Base-by-base conservation (phyloP, 768 basidiomycete species). In the Tylopilus sp. region DNA sequence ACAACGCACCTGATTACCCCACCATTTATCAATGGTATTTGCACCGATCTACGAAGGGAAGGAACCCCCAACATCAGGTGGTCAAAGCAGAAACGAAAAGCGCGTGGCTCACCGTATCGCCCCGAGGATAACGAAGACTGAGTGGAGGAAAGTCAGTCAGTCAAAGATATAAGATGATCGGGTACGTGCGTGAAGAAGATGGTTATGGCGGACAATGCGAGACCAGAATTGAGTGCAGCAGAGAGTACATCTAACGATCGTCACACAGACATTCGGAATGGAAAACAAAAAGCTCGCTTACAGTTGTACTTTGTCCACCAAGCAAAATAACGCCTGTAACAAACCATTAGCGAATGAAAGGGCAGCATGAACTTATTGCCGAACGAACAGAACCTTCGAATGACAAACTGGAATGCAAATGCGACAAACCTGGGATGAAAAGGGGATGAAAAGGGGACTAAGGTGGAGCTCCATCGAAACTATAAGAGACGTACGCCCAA, bases 301-400 rank as follows among this genome's bases (percentile, higher is more conserved):
- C 86, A 88, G 56, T 88, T 88, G 68, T 87, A 87, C 66, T 88
- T 88, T 18, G 85, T 79, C 86, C 85, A 88, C 71, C 81, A 87
- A 5, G 78, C 69, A 62, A 88, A 88, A 61, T 83, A 73, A 54
- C 78, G 77, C 41, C 69, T 70, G 35, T 6, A 28, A 28, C 28
- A 28, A 28, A 28, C 31, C 12, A 31, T 13, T 12, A 13, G 9
- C 3, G 6, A 31, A 31, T 2, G 15, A 31, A 13, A 13, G 31
- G 12, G 9, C 31, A 12, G 31, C 28, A 28, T 10, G 28, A 28
- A 28, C 12, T n/a, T n/a, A 13, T 31, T 13, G 31, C 28, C 6
- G 28, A 28, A 9, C 15, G 31, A 15, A n/a, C n/a, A 31, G 2
- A 31, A 31, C 31, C 31, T 31, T 31, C 28, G 28, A 7, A 28